Base-by-base conservation (phyloP, 1,284 basidiomycete species). In the Rhodotorula sp. region DNA sequence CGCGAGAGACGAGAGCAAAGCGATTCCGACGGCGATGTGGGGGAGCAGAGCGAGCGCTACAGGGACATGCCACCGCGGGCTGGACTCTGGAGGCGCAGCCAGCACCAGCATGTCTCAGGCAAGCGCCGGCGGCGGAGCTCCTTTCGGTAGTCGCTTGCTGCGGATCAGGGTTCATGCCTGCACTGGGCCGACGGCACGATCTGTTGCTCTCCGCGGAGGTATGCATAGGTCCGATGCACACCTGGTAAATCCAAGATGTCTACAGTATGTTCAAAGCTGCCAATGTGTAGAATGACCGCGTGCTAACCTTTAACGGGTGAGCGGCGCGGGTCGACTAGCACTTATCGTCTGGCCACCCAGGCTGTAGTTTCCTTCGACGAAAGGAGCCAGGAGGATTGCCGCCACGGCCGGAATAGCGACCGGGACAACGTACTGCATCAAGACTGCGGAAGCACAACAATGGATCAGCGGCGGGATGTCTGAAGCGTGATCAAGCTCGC, bases 361-460 rank as follows among this genome's bases (percentile, higher is more conserved):
- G 10, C 37, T 42, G 37, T 12, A 12, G 37, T 42, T 12, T 42
- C 46, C 42, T 22, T 48, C 45, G 10, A 64, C 18, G 45, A 71
- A 61, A 2, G 69, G 66, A 0, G 67, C 54, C 29, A 67, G n/a
- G 14, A 64, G 24, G 18, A 71, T 1, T 22, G 69, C 67, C 37
- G 62, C 18, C 12, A 60, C 33, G 33, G 71, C 67, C 24, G 72
- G 72, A 3, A 69, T 20, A 18, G 56, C 53, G 30, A 68, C 15
- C 6, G 72, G 69, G 2, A 71, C 45, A 29, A 59, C 17, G 55
- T 69, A 75, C 26, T 75, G 71, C 37, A 64, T 29, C 14, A 56
- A 17, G 51, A 55, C 60, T 62, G 51, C 22, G 15, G 14, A 51
- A 22, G 22, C 26, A 22, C 1, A n/a, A 46, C 42, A 6, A 6